These are phyloP conservation scores for Monilinia vaccinii-corymbosi DNA, from an alignment of 2,329 filamentous ascomycete species.

Conservation along the genomic window DNA sequence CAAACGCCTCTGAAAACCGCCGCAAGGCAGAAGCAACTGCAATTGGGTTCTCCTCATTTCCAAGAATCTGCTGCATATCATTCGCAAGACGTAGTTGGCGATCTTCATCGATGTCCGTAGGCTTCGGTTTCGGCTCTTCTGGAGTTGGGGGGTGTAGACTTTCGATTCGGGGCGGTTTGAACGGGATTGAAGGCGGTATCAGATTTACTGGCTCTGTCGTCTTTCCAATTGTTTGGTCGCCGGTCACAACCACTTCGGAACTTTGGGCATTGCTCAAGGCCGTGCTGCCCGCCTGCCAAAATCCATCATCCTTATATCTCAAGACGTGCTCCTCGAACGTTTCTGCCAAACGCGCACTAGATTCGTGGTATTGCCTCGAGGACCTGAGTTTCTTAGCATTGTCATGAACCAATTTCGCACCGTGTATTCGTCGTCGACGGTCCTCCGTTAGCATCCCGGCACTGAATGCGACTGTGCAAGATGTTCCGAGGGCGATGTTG, in stretches of 20 bases:
- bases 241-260: not conserved
- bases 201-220: not conserved
- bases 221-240: not conserved
- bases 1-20: constrained; percentile 21
- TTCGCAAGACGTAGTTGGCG: constrained; percentile 18
- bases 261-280: not conserved
- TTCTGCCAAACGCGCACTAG: constrained; percentile 19
- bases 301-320: constrained; percentile 9
- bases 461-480: constrained; percentile 41
- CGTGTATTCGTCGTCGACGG: constrained; percentile 44
- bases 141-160: not conserved
- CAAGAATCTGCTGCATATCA: constrained; percentile 19
- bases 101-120: not conserved
- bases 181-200: not conserved
- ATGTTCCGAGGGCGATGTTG: constrained; percentile 46
- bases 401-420: constrained; percentile 40
- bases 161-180: not conserved
- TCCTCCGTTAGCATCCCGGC: constrained; percentile 43
- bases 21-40: constrained; percentile 16
- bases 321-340: constrained; percentile 20
- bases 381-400: constrained; percentile 45
- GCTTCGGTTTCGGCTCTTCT: not conserved
- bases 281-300: not conserved
- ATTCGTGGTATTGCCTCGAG: constrained; percentile 32
- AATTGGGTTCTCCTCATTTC: constrained; percentile 6